A percentile compares a stretch with the other conserved stretches of the same genome.
phyloP scores from a whole-genome alignment of 345 rosid genomes.

The Orychophragmus violaceus region DNA sequence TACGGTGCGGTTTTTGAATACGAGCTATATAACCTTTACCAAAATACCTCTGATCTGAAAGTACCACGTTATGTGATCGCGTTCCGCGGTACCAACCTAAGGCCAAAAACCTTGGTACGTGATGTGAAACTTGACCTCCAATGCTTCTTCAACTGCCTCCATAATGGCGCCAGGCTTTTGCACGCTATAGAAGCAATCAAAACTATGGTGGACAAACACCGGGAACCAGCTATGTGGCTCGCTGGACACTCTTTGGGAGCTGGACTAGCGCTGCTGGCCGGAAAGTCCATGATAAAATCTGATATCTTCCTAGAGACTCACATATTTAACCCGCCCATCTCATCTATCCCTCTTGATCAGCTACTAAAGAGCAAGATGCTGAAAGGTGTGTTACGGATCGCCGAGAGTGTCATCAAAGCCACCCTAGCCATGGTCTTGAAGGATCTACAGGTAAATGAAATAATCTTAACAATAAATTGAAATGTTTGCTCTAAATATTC shows the following conservation, averaged over 20 bases:
- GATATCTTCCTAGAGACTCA: slow-evolving; percentile 33
- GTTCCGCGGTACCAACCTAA: slow-evolving; percentile 48
- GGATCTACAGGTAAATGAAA: background rate
- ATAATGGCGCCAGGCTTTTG: slow-evolving; percentile 33
- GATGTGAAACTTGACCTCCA: slow-evolving; percentile 36
- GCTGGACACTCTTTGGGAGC: slow-evolving; percentile 69
- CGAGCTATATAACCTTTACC: background rate
- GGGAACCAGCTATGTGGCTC: slow-evolving; percentile 38
- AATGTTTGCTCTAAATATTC: background rate
- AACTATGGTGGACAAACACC: slow-evolving; percentile 10
- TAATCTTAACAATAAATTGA: background rate
- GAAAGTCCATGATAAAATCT: slow-evolving; percentile 38
- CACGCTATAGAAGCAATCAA: slow-evolving; percentile 36
- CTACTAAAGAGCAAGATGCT: slow-evolving; percentile 29
- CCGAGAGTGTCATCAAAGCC: slow-evolving; percentile 38
- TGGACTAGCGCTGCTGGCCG: slow-evolving; percentile 45
- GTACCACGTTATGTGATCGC: slow-evolving; percentile 47
- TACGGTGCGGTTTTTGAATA: slow-evolving; percentile 53
- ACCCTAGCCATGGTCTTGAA: slow-evolving; percentile 25
- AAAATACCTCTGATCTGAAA: background rate
- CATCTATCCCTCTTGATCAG: slow-evolving; percentile 39
- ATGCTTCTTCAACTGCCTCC: slow-evolving; percentile 33
- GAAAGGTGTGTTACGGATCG: slow-evolving; percentile 30
- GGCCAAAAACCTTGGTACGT: slow-evolving; percentile 7
- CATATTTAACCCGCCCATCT: slow-evolving; percentile 58